Percentiles rank a stretch among this genome's conserved stretches.
phyloP scores from a whole-genome alignment of 164 flowering plant genomes.

The Annona squamosa region DNA sequence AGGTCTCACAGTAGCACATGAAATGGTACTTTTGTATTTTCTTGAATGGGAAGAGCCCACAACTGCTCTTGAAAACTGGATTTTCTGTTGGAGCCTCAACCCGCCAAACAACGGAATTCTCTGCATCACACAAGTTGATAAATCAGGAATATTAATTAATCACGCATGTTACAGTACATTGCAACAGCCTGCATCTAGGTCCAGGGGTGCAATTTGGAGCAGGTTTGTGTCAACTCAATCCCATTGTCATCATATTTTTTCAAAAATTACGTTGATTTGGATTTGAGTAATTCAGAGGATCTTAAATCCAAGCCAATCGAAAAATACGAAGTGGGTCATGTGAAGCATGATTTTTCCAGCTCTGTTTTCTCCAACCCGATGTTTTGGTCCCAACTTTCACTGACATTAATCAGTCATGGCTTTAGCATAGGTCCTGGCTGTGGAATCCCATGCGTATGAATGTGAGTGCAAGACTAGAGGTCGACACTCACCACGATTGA shows the following conservation, averaged over 20 bases:
- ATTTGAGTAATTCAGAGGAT: background rate
- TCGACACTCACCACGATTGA: slow-evolving; percentile 13
- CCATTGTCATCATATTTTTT: background rate
- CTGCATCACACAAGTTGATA: slow-evolving; percentile 10
- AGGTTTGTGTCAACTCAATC: background rate
- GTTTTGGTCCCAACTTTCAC: background rate
- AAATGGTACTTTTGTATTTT: slow-evolving; percentile 24
- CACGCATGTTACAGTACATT: background rate
- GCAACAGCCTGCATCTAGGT: background rate
- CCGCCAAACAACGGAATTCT: slow-evolving; percentile 19
- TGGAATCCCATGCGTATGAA: background rate
- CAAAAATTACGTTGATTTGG: too few species aligned
- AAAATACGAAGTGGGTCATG: background rate
- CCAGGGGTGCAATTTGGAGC: background rate
- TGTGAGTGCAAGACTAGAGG: background rate
- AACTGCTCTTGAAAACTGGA: slow-evolving; percentile 15
- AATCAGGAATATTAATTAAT: background rate
- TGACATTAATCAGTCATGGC: background rate
- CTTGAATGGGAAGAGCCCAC: slow-evolving; percentile 12
- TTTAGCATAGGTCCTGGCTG: background rate
- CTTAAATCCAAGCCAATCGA: background rate
- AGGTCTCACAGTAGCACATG: slow-evolving; percentile 31
- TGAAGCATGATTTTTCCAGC: background rate
- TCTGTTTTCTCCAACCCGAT: background rate
- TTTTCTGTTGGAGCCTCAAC: slow-evolving; percentile 19